phyloP scores from a whole-genome alignment of 2,329 filamentous ascomycete genomes.

The Diplodia scrobiculata region DNA sequence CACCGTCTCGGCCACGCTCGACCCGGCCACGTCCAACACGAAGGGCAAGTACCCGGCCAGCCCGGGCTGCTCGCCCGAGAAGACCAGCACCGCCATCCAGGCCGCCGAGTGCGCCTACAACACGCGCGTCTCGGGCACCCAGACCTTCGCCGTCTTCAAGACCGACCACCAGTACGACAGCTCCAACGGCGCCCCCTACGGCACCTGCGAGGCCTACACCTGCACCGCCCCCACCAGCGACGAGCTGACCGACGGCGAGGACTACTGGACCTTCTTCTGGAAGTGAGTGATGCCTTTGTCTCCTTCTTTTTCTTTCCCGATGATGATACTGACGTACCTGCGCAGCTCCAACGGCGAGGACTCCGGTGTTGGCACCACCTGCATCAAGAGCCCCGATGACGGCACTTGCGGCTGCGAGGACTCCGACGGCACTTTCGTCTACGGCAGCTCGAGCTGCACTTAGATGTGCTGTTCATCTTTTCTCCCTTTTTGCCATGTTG shows the following conservation, averaged over 20 bases:
- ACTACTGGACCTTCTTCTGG: slow-evolving; percentile 23
- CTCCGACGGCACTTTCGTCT: slow-evolving; percentile 9
- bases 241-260: not conserved
- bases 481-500: not conserved
- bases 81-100: slow-evolving; percentile 45
- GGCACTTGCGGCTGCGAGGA: slow-evolving; percentile 26
- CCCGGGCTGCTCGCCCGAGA: slow-evolving; percentile 34
- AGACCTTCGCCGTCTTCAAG: slow-evolving; percentile 47
- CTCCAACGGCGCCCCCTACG: slow-evolving; percentile 50
- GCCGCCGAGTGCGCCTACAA: slow-evolving; percentile 50
- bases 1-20: slow-evolving; percentile 39
- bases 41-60: slow-evolving; percentile 40
- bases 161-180: slow-evolving; percentile 52
- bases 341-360: slow-evolving; percentile 31
- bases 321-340: slow-evolving; percentile 29
- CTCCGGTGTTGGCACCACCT: slow-evolving; percentile 35
- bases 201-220: slow-evolving; percentile 39
- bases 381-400: slow-evolving; percentile 36
- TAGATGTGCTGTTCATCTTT: not conserved
- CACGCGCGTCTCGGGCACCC: slow-evolving; percentile 42
- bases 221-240: slow-evolving; percentile 6
- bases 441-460: not conserved
- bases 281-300: slow-evolving; percentile 41
- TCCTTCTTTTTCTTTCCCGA: slow-evolving; percentile 46
- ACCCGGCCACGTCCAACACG: slow-evolving; percentile 45